Conservation (phyloP, 1,284 basidiomycete species). For the Pyrrhoderma noxium region DNA sequence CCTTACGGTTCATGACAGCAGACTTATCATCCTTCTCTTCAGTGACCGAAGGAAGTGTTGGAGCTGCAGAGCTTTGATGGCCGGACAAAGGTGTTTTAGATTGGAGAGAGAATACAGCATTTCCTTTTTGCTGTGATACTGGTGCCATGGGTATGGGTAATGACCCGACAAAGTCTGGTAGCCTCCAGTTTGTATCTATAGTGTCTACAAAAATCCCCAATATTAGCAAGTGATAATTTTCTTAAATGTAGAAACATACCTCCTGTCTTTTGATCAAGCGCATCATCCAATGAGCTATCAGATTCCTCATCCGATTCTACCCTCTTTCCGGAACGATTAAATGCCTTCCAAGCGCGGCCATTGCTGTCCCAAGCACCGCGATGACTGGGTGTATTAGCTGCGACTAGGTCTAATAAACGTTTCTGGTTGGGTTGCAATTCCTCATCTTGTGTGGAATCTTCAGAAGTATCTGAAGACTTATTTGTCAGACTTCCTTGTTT, state of each 20-base stretch:
- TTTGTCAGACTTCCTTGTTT: not conserved
- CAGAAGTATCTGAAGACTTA: not conserved
- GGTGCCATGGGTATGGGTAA: constrained; percentile 53
- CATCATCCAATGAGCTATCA: constrained; percentile 21
- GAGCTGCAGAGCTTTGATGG: constrained; percentile 26
- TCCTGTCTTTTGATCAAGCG: not conserved
- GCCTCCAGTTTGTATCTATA: constrained; percentile 8
- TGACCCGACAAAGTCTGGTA: constrained; percentile 37
- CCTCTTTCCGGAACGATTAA: constrained; percentile 39
- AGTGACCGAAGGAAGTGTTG: constrained; percentile 21
- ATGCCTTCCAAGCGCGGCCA: constrained; percentile 56
- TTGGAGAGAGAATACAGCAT: constrained; percentile 45
- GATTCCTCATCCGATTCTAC: constrained; percentile 41
- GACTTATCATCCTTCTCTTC: constrained; percentile 25
- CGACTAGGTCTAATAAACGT: constrained; percentile 53
- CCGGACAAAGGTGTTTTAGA: constrained; percentile 40
- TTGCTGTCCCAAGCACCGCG: constrained; percentile 59
- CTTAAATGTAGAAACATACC: no score
- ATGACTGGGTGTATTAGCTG: constrained; percentile 63
- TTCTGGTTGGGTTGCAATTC: constrained; percentile 26
- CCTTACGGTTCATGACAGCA: constrained; percentile 45
- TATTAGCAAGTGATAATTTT: no score
- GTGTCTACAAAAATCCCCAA: no score
- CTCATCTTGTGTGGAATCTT: not conserved
- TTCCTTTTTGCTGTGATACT: constrained; percentile 27